Evolutionary conservation across 768 basidiomycete genomes (phyloP).

Genomic region (Dioszegia crocea): DNA sequence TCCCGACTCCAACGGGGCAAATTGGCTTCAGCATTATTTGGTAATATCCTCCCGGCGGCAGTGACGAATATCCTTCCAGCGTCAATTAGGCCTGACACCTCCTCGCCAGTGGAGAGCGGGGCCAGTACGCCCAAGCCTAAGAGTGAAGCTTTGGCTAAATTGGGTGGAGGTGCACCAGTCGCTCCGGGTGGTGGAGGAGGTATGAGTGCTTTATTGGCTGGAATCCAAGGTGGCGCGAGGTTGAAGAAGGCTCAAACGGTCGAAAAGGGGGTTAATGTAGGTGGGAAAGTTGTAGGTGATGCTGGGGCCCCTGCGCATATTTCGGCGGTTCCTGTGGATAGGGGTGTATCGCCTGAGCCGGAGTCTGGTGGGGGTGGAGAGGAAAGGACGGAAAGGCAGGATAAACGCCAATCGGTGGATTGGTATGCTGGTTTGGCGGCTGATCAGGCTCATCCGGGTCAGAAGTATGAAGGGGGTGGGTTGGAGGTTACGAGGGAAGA

Average conservation of each 20-base stretch:
- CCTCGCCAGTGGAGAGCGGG: conserved; percentile 31
- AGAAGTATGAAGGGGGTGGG: background rate
- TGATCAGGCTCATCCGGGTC: conserved; percentile 52
- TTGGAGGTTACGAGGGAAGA: conserved; percentile 56
- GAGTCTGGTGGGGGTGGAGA: conserved; percentile 4
- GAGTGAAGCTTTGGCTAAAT: conserved; percentile 53
- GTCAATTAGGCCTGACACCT: conserved; percentile 9
- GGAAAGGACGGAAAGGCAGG: conserved; percentile 12
- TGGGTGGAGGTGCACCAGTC: conserved; percentile 43
- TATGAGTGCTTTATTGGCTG: conserved; percentile 61
- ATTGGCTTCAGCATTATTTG: conserved; percentile 76
- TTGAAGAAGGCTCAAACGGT: conserved; percentile 73
- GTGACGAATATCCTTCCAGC: background rate
- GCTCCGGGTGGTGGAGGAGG: conserved; percentile 41
- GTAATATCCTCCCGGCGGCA: conserved; percentile 33
- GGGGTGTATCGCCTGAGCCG: conserved; percentile 27
- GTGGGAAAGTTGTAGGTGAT: conserved; percentile 74
- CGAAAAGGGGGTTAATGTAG: conserved; percentile 60
- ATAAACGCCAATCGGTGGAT: conserved; percentile 74
- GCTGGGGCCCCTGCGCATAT: conserved; percentile 67
- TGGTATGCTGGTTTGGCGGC: conserved; percentile 88
- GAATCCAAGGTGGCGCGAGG: conserved; percentile 71
- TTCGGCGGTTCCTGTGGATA: conserved; percentile 51
- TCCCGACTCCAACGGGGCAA: conserved; percentile 63
- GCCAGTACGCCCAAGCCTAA: conserved; percentile 35